Evolutionary conservation across 1,284 basidiomycete genomes (phyloP).

Genomic region (Cerrena zonata): DNA sequence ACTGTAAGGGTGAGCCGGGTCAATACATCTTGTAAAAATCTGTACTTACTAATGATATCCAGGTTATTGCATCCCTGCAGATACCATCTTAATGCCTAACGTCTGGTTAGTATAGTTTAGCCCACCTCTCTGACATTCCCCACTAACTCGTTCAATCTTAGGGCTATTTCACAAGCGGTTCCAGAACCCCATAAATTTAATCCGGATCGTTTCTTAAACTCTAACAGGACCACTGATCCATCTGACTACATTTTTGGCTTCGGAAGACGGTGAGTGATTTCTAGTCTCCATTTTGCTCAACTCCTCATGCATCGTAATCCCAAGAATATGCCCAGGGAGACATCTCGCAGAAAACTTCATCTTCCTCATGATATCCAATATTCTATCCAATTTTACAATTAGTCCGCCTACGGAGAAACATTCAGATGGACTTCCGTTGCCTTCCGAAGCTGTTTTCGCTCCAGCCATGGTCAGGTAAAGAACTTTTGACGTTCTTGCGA

Average conservation of each 20-base stretch:
- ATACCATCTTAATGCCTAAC: not conserved
- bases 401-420: not conserved
- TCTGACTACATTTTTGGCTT: not conserved
- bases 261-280: not conserved
- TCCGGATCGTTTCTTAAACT: not conserved
- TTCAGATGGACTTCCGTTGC: not conserved
- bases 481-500: not conserved
- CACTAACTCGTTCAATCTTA: too few species aligned
- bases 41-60: too few species aligned
- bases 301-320: not conserved
- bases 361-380: not conserved
- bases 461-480: not conserved
- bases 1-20: not conserved
- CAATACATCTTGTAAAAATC: too few species aligned
- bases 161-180: not conserved
- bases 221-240: not conserved
- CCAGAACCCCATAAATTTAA: not conserved
- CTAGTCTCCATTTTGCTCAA: too few species aligned
- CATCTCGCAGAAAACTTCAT: not conserved
- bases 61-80: not conserved
- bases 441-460: not conserved
- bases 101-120: not conserved
- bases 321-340: not conserved
- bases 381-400: not conserved
- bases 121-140: too few species aligned